Conservation (phyloP, 1,139 yeast genomes). For the Diutina pseudorugosa region DNA sequence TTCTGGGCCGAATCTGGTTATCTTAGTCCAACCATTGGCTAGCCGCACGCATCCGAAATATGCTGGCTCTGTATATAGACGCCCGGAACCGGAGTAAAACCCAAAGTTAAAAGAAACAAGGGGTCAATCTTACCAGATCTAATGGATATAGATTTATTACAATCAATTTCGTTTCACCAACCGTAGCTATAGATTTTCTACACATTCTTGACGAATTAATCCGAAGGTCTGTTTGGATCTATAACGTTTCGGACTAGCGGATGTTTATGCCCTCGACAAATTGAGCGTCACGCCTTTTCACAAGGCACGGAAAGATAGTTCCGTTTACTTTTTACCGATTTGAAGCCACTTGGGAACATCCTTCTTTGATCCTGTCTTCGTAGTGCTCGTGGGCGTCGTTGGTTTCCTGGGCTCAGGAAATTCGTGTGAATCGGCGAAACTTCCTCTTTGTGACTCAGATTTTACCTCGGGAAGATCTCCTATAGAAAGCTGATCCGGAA, state of each 20-base stretch:
- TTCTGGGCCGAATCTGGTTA: not conserved
- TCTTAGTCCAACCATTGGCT: not conserved
- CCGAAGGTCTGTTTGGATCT: not conserved
- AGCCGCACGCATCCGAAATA: not conserved
- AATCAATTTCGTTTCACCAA: no score
- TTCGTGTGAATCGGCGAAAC: constrained; percentile 11
- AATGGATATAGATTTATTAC: no score
- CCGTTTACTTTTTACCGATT: not conserved
- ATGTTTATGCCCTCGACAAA: not conserved
- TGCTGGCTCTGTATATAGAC: not conserved
- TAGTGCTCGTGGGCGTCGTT: not conserved
- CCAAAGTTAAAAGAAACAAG: not conserved
- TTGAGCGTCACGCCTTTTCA: not conserved
- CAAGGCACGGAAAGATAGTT: not conserved
- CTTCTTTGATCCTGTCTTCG: no score
- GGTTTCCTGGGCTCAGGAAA: not conserved
- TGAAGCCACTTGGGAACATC: not conserved
- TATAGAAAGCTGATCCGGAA: constrained; percentile 12
- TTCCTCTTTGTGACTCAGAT: constrained; percentile 21
- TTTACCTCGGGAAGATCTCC: constrained; percentile 29
- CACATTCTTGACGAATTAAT: not conserved
- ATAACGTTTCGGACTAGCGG: not conserved
- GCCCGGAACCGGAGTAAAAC: not conserved
- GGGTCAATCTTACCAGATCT: not conserved
- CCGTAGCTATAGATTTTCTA: not conserved